Conservation (phyloP, 129 eudicot species). For the Helichrysum umbraculigerum region DNA sequence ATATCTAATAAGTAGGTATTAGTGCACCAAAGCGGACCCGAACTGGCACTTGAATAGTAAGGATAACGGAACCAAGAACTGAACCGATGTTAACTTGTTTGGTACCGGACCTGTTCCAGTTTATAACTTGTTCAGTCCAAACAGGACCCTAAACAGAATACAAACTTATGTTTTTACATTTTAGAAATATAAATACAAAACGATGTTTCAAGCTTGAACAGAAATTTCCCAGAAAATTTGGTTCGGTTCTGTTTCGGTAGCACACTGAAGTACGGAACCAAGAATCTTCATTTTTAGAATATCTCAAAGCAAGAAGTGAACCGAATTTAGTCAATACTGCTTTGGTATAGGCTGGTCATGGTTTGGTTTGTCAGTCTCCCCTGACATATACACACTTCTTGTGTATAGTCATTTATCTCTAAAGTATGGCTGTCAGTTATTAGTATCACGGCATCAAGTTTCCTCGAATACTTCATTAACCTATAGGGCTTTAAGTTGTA, state of each 20-base stretch:
- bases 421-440: slow-evolving; percentile 17
- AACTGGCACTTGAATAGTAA: background rate
- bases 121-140: background rate
- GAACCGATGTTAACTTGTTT: background rate
- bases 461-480: background rate
- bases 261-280: background rate
- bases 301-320: background rate
- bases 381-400: background rate
- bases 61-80: background rate
- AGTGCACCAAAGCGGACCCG: background rate
- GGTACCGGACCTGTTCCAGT: background rate
- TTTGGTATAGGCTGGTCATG: background rate
- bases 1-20: background rate
- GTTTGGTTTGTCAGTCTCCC: background rate
- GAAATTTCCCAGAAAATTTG: background rate
- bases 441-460: slow-evolving; percentile 11
- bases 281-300: background rate
- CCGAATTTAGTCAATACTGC: background rate
- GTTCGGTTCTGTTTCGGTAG: background rate
- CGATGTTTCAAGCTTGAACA: background rate
- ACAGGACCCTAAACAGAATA: background rate
- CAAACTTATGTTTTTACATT: background rate
- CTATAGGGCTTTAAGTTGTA: slow-evolving; percentile 1
- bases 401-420: slow-evolving; percentile 6
- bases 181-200: background rate